Evolutionary conservation across 768 basidiomycete genomes (phyloP).

Genomic region (Calocera viscosa): DNA sequence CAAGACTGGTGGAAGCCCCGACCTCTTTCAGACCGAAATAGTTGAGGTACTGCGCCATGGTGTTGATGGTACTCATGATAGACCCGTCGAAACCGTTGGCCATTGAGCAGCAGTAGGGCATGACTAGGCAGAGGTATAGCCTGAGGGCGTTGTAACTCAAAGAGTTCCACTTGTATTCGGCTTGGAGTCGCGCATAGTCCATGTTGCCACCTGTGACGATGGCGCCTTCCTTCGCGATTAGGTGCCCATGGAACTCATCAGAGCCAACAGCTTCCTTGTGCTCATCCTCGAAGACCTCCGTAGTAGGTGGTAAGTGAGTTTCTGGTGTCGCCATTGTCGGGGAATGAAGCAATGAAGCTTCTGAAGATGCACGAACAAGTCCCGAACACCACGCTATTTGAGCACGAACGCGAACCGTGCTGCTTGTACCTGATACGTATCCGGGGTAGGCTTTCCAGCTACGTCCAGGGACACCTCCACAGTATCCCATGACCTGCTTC

Average conservation of each 20-base stretch:
- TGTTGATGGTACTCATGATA: constrained; percentile 6
- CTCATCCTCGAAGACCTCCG: background rate
- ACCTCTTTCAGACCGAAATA: constrained; percentile 17
- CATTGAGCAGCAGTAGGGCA: constrained; percentile 23
- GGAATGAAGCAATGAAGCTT: background rate
- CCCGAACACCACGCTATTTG: background rate
- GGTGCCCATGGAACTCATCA: background rate
- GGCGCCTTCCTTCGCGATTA: background rate
- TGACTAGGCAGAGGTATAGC: constrained; percentile 22
- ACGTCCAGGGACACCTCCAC: background rate
- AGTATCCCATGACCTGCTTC: background rate
- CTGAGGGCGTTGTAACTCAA: background rate
- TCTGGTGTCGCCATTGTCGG: background rate
- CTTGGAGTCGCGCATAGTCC: constrained; percentile 1
- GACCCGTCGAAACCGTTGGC: constrained; percentile 18
- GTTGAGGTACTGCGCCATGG: background rate
- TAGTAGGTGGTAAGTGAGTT: background rate
- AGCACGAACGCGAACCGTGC: background rate
- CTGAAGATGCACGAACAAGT: background rate
- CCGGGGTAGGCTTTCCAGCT: background rate
- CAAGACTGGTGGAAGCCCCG: constrained; percentile 20
- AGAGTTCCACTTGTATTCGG: constrained; percentile 3
- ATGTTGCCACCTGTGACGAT: background rate
- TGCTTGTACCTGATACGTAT: background rate
- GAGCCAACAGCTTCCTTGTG: background rate